Evolutionary conservation across 768 basidiomycete species (phyloP).

Genomic region (Clitopilus passeckerianus): DNA sequence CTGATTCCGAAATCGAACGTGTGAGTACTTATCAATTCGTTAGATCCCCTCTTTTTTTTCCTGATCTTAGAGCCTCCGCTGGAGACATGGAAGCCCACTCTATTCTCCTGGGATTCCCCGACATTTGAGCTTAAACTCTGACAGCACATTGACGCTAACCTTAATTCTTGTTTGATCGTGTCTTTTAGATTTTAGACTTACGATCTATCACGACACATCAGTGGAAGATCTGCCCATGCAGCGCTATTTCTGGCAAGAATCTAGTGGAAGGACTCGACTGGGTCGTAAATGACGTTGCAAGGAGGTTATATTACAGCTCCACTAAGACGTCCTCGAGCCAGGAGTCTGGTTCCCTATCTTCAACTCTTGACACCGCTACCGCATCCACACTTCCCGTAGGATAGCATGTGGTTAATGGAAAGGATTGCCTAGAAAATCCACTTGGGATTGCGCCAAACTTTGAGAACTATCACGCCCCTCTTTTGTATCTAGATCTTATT

Average conservation of each 20-base stretch:
- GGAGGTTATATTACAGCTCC: constrained; percentile 80
- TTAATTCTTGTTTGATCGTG: not conserved
- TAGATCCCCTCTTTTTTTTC: constrained; percentile 6
- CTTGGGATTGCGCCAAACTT: not conserved
- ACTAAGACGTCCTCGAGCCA: constrained; percentile 13
- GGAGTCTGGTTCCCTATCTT: not conserved
- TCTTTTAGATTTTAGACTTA: constrained; percentile 45
- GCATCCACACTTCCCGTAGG: not conserved
- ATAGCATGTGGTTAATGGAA: constrained; percentile 3
- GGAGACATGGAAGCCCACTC: not conserved
- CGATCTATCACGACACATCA: constrained; percentile 79
- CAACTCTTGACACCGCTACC: not conserved
- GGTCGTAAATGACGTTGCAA: constrained; percentile 86
- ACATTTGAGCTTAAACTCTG: constrained; percentile 4
- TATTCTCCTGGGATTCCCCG: constrained; percentile 11
- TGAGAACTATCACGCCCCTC: not conserved
- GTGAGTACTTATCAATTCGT: constrained; percentile 36
- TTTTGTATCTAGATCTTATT: not conserved
- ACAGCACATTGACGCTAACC: not conserved
- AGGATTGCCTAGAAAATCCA: not conserved
- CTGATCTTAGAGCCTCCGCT: not conserved
- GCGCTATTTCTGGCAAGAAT: constrained; percentile 86
- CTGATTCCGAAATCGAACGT: constrained; percentile 73
- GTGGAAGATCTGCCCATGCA: constrained; percentile 90
- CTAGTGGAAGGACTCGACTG: constrained; percentile 85